A percentile compares a stretch with the other conserved stretches of the same genome.
Evolutionary conservation across 179 eudicot genomes (phyloP).

Genomic region (Beta corolliflora): DNA sequence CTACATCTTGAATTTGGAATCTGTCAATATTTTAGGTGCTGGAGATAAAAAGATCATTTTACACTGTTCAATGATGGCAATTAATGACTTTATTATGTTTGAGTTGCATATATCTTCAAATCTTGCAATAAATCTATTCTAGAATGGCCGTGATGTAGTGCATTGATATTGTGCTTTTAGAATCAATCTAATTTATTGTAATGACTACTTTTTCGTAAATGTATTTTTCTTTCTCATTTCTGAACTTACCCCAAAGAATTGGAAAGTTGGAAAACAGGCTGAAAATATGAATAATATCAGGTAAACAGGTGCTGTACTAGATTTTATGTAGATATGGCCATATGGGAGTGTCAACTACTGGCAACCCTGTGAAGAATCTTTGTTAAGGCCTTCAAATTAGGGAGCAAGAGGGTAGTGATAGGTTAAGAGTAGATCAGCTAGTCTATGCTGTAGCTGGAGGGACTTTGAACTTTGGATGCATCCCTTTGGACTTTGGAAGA

Average conservation of each 20-base stretch:
- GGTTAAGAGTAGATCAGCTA: neutral
- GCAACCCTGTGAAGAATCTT: too few relatives aligned
- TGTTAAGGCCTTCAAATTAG: neutral
- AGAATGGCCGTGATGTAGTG: neutral
- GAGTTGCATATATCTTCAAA: neutral
- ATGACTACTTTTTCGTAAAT: neutral
- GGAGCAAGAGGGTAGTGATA: neutral
- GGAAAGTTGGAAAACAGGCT: neutral
- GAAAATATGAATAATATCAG: neutral
- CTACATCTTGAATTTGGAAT: too few relatives aligned
- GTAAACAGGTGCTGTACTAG: neutral
- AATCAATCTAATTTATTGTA: neutral
- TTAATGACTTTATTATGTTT: neutral
- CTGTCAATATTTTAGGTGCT: too few relatives aligned
- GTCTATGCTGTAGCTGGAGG: too few relatives aligned
- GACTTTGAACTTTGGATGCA: too few relatives aligned
- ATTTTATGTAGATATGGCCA: neutral
- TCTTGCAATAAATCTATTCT: neutral
- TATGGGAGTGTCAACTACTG: too few relatives aligned
- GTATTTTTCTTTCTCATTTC: neutral
- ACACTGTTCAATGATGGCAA: neutral
- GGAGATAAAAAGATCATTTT: neutral
- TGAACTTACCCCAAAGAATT: neutral
- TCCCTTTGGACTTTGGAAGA: too few relatives aligned
- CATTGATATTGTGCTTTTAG: neutral